Evolutionary conservation across 441 rosid genomes (phyloP).

Genomic region (Heliophila coronopifolia): DNA sequence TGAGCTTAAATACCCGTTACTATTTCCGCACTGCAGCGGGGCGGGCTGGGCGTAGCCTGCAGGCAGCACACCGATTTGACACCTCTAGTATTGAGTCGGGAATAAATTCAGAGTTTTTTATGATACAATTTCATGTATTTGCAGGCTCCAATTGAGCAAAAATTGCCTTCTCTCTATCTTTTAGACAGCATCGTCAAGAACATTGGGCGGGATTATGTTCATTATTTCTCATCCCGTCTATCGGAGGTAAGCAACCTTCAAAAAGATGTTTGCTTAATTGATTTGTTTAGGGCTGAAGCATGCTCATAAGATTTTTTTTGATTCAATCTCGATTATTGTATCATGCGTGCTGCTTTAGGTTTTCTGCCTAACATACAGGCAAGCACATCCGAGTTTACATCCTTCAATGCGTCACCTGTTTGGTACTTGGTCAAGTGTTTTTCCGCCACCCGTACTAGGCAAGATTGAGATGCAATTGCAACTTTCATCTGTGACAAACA

Average conservation of each 20-base stretch:
- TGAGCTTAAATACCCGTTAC: no score
- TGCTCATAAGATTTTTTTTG: background rate
- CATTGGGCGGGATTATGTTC: conserved; percentile 68
- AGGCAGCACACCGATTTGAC: no score
- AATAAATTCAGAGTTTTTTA: background rate
- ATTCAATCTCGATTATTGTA: background rate
- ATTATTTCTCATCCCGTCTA: conserved; percentile 64
- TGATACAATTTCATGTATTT: conserved; percentile 1
- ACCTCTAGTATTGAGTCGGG: no score
- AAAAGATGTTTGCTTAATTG: background rate
- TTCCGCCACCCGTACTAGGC: conserved; percentile 56
- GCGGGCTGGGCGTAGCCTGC: no score
- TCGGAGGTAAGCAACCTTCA: conserved; percentile 71
- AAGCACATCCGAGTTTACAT: conserved; percentile 60
- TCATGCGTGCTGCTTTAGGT: conserved; percentile 43
- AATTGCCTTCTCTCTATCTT: conserved; percentile 84
- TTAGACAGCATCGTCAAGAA: conserved; percentile 93
- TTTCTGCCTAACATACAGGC: conserved; percentile 69
- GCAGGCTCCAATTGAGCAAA: conserved; percentile 87
- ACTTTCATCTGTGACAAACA: conserved; percentile 42
- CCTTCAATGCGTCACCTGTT: conserved; percentile 85
- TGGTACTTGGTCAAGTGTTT: conserved; percentile 93
- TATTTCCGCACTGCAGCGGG: no score
- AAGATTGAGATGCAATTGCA: conserved; percentile 71
- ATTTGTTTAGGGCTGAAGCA: conserved; percentile 7